A percentile compares a stretch with the other conserved stretches of the same genome.
Evolutionary conservation across 805 yeast species (phyloP).

Genomic region (Candida dendrica): DNA sequence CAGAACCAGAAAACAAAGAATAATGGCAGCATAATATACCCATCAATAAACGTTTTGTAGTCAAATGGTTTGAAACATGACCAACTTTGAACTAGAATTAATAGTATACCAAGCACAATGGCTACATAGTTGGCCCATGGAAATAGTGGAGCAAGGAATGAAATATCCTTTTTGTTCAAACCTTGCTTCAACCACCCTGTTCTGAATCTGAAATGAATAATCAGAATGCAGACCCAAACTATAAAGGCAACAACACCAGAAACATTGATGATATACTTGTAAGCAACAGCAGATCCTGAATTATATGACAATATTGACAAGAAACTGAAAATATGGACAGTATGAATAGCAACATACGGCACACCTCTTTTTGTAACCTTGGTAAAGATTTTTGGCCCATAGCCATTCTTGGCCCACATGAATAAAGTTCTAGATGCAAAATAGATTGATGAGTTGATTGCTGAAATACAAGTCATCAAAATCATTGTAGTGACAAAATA

Average conservation of each 20-base stretch:
- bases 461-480: slow-evolving; percentile 55
- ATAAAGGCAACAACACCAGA: slow-evolving; percentile 70
- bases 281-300: slow-evolving; percentile 48
- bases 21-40: slow-evolving; percentile 56
- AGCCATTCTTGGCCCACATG: slow-evolving; percentile 53
- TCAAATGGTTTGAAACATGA: slow-evolving; percentile 40
- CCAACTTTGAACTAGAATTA: slow-evolving; percentile 44
- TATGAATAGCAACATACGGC: slow-evolving; percentile 54
- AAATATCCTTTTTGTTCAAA: slow-evolving; percentile 55
- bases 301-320: slow-evolving; percentile 52
- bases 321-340: slow-evolving; percentile 53
- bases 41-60: slow-evolving; percentile 46
- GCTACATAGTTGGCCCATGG: slow-evolving; percentile 35
- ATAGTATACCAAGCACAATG: slow-evolving; percentile 27
- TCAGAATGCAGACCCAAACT: slow-evolving; percentile 59
- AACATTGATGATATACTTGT: slow-evolving; percentile 64
- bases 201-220: slow-evolving; percentile 64
- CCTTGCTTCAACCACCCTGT: slow-evolving; percentile 51
- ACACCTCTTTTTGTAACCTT: slow-evolving; percentile 51
- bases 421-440: slow-evolving; percentile 64
- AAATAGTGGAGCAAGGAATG: slow-evolving; percentile 56
- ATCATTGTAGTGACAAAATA: slow-evolving; percentile 65
- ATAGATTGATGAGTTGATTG: slow-evolving; percentile 63
- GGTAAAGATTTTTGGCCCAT: slow-evolving; percentile 50
- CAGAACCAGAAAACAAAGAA: slow-evolving; percentile 38